Evolutionary conservation across 2,329 filamentous ascomycete species (phyloP).

Genomic region (Coniochaeta sp.): DNA sequence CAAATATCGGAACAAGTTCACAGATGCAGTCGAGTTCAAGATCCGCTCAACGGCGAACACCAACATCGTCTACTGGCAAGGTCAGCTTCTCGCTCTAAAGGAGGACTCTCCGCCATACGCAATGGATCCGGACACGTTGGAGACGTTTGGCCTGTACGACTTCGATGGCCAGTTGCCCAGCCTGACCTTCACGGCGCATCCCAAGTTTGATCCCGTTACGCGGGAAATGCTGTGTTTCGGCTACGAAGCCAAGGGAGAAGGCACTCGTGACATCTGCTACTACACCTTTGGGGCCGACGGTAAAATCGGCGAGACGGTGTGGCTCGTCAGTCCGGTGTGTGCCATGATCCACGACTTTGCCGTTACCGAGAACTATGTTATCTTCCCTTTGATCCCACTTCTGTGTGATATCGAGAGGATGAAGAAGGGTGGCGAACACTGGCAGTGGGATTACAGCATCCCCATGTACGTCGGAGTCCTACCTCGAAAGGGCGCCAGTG

Average conservation of each 20-base stretch:
- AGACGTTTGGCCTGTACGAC: slow-evolving; percentile 39
- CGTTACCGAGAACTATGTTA: slow-evolving; percentile 34
- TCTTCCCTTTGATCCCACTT: slow-evolving; percentile 35
- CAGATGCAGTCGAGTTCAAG: slow-evolving; percentile 43
- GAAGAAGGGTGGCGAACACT: slow-evolving; percentile 36
- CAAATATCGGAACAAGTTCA: slow-evolving; percentile 47
- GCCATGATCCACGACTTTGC: slow-evolving; percentile 43
- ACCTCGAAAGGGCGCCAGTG: slow-evolving; percentile 44
- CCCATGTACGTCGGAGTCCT: too few species aligned
- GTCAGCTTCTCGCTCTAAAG: slow-evolving; percentile 43
- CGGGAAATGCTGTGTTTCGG: slow-evolving; percentile 41
- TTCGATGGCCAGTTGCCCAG: slow-evolving; percentile 38
- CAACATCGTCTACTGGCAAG: slow-evolving; percentile 48
- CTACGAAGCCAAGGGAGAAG: too few species aligned
- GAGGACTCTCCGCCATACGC: slow-evolving; percentile 42
- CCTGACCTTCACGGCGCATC: slow-evolving; percentile 41
- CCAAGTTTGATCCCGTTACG: slow-evolving; percentile 40
- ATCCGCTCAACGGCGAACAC: slow-evolving; percentile 50
- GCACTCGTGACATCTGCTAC: too few species aligned
- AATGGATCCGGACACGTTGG: slow-evolving; percentile 37
- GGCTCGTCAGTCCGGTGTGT: slow-evolving; percentile 36
- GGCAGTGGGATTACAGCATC: slow-evolving; percentile 41
- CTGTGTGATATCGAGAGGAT: slow-evolving; percentile 32
- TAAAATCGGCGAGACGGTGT: slow-evolving; percentile 32
- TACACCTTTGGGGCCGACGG: slow-evolving; percentile 35